These are phyloP conservation scores for Phytophthora tubulina DNA, from an alignment of 352 stramenopile genomes.

Conservation along the genomic window DNA sequence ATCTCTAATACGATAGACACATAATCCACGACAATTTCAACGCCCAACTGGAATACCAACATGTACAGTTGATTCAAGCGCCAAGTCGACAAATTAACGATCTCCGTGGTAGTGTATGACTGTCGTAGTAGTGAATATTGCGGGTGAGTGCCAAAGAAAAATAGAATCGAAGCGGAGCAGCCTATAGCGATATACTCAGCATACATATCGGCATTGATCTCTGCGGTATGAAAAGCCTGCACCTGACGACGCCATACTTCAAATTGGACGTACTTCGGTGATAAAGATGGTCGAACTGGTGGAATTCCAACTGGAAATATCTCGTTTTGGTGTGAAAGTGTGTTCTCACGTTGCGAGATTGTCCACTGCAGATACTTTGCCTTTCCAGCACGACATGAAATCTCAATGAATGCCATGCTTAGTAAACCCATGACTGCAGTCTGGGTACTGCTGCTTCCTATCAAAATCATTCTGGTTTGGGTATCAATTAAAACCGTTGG, in stretches of 20 bases:
- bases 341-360: conserved; percentile 2
- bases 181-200: conserved; percentile 59
- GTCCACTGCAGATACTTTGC: background rate
- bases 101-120: background rate
- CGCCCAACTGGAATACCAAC: conserved; percentile 26
- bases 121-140: conserved; percentile 31
- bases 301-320: background rate
- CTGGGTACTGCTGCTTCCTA: conserved; percentile 24
- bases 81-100: background rate
- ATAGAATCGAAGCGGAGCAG: conserved; percentile 38
- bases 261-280: conserved; percentile 6
- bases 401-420: conserved; percentile 42
- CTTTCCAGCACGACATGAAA: conserved; percentile 39
- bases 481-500: conserved; percentile 57
- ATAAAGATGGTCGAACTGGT: background rate
- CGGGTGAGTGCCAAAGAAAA: conserved; percentile 45
- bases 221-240: conserved; percentile 34
- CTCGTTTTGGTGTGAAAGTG: background rate
- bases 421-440: conserved; percentile 28
- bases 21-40: conserved; percentile 38
- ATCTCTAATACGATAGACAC: conserved; percentile 41
- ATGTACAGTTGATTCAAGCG: conserved; percentile 14
- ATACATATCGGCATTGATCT: conserved; percentile 46
- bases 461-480: conserved; percentile 45
- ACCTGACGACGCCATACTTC: conserved; percentile 24